phyloP scores from a whole-genome alignment of 345 rosid genomes.

The Kandelia obovata region DNA sequence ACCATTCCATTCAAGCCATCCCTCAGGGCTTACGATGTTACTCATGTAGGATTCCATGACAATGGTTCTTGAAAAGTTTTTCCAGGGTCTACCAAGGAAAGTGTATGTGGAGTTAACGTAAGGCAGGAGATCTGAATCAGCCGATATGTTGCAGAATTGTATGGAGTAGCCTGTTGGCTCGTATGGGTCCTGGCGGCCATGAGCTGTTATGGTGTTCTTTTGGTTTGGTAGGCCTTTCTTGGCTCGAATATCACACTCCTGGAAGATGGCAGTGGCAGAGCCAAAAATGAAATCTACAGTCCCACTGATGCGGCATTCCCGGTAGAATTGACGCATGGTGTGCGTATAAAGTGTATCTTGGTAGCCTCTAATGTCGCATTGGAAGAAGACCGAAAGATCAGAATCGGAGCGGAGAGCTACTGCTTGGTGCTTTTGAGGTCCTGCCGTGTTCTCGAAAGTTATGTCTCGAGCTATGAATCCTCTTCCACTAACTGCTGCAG shows the following conservation, averaged over 20 bases:
- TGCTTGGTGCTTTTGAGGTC: constrained; percentile 41
- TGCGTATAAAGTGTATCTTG: constrained; percentile 38
- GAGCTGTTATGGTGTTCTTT: constrained; percentile 41
- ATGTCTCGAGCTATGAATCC: constrained; percentile 37
- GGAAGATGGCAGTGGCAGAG: constrained; percentile 33
- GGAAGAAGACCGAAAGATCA: constrained; percentile 34
- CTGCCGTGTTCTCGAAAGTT: constrained; percentile 37
- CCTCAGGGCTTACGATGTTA: constrained; percentile 26
- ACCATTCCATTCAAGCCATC: constrained; percentile 41
- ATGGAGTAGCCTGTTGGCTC: constrained; percentile 35
- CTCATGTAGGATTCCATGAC: constrained; percentile 32
- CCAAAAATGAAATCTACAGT: constrained; percentile 43
- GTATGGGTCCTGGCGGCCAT: constrained; percentile 30
- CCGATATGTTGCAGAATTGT: constrained; percentile 32
- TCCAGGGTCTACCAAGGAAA: constrained; percentile 41
- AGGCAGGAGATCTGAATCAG: constrained; percentile 28
- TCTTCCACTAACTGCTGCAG: constrained; percentile 37
- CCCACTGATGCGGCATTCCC: constrained; percentile 32
- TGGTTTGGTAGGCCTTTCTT: constrained; percentile 25
- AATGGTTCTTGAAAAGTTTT: constrained; percentile 32
- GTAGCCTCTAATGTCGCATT: constrained; percentile 31
- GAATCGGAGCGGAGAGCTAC: constrained; percentile 42
- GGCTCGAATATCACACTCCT: constrained; percentile 27
- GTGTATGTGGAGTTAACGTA: constrained; percentile 21
- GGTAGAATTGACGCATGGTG: constrained; percentile 37